Evolutionary conservation across 2,329 filamentous ascomycete species (phyloP).

Genomic region (Colletotrichum sidae): DNA sequence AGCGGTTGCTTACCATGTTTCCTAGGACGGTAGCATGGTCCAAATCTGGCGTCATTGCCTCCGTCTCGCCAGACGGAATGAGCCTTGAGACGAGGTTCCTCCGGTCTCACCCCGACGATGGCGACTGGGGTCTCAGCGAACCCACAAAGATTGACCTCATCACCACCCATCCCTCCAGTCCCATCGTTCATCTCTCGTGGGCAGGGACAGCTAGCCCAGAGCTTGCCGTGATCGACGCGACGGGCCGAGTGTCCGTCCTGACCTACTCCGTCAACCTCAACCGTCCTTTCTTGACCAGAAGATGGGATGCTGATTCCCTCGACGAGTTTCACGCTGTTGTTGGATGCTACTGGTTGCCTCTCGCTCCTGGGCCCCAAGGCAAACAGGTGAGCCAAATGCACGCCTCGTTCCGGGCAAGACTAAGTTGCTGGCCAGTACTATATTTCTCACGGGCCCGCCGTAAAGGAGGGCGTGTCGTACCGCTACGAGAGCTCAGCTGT

Average conservation of each 20-base stretch:
- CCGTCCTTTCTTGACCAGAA: conserved; percentile 71
- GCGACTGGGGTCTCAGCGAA: conserved; percentile 81
- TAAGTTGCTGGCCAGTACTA: conserved; percentile 49
- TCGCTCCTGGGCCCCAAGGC: conserved; percentile 55
- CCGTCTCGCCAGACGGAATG: conserved; percentile 78
- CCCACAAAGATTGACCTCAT: conserved; percentile 74
- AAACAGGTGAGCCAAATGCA: conserved; percentile 49
- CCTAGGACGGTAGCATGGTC: conserved; percentile 87
- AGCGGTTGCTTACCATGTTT: conserved; percentile 18
- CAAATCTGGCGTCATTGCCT: conserved; percentile 85
- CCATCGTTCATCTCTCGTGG: conserved; percentile 86
- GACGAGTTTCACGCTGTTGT: conserved; percentile 84
- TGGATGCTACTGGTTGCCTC: conserved; percentile 87
- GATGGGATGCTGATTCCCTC: conserved; percentile 73
- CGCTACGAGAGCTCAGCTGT: conserved; percentile 75
- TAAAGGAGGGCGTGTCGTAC: conserved; percentile 73
- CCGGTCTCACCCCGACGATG: conserved; percentile 74
- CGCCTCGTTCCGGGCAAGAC: conserved; percentile 31
- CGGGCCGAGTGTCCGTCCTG: conserved; percentile 81
- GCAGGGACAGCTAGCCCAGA: conserved; percentile 78
- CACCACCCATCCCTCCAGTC: conserved; percentile 70
- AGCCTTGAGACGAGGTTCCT: conserved; percentile 80
- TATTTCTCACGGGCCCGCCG: conserved; percentile 69
- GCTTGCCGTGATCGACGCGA: conserved; percentile 83
- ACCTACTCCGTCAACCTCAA: conserved; percentile 80